Evolutionary conservation across 805 yeast species (phyloP).

Genomic region (Phaffomyces opuntiae): DNA sequence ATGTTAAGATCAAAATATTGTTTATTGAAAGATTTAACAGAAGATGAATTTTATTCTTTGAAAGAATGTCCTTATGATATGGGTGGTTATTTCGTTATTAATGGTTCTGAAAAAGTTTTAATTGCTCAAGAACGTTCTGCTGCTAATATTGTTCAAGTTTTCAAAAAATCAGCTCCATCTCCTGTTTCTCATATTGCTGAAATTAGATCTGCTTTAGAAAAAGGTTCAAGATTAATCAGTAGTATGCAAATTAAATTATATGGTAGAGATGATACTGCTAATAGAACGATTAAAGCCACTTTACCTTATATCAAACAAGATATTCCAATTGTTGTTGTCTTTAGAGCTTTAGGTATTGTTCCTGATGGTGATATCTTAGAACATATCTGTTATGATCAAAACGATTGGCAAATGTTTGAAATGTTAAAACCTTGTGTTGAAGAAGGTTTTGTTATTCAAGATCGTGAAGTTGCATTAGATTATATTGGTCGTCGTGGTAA

Average conservation of each 20-base stretch:
- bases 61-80: slow-evolving; percentile 99
- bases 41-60: slow-evolving; percentile 88
- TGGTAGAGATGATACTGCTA: slow-evolving; percentile 73
- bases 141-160: slow-evolving; percentile 97
- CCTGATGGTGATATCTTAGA: slow-evolving; percentile 99
- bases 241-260: slow-evolving; percentile 90
- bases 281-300: slow-evolving; percentile 89
- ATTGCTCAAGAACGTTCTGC: slow-evolving; percentile 99
- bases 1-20: slow-evolving; percentile 97
- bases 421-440: slow-evolving; percentile 98
- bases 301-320: slow-evolving; percentile 95
- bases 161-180: slow-evolving; percentile 95
- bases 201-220: slow-evolving; percentile 92
- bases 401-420: slow-evolving; percentile 99
- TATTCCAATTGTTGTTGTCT: slow-evolving; percentile 93
- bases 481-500: slow-evolving; percentile 98
- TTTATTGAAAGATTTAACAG: slow-evolving; percentile 81
- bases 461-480: slow-evolving; percentile 95
- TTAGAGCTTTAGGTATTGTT: slow-evolving; percentile 96
- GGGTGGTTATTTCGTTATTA: slow-evolving; percentile 98
- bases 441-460: slow-evolving; percentile 97
- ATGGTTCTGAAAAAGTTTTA: slow-evolving; percentile 96
- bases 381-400: slow-evolving; percentile 95
- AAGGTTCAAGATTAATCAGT: slow-evolving; percentile 91
- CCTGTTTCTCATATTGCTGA: slow-evolving; percentile 96